Evolutionary conservation across 139 green algal species (phyloP), one percentile per base, ranked within the genome.

Genomic region (Chlamydomonas sp.): DNA sequence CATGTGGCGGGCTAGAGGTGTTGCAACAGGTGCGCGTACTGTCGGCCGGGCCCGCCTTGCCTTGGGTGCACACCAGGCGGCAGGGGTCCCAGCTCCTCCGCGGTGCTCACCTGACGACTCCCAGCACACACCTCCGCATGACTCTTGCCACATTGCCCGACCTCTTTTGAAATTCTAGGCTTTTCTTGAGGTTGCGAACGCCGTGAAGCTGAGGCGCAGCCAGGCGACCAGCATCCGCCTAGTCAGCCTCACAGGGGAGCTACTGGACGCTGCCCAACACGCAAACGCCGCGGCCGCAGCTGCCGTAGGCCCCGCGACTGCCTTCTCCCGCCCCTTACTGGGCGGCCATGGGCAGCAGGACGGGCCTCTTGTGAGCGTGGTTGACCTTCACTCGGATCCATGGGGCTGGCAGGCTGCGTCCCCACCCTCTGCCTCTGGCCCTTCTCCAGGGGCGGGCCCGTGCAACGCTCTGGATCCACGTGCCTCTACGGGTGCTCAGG

Each of bases 121-220:
- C 31, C 31, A 49, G 31, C 31, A 49, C 31, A 49, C 31, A 49
- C 62, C 61, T 20, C 18, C 1, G 1, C 6, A 20, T 2, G 18
- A 20, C 18, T 62, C 20, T 10, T 72, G 17, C 1, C 5, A 6
- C 5, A 20, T 4, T 15, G 3, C 60, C 59, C 3, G 14, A 3
- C 0, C 60, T 5, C 77, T 67, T 58, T 17, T 20, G 58, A 68
- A 49, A 49, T 49, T 49, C 31, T 49, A 86, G 80, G 80, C 80
- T 0, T 1, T 79, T 1, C 68, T 66, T 6, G 61, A 68, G 3
- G 69, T 86, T 17, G 61, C 78, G 0, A 14, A 18, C 3, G 80
- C 80, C 69, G 69, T 86, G 80, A 58, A 69, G 4, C 80, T 79
- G 31, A 69, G 80, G 6, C 80, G 80, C 69, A 86, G 80, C 80